These are phyloP conservation scores for Coniochaeta prunicola DNA, from an alignment of 2,329 filamentous ascomycete species.

Conservation along the genomic window DNA sequence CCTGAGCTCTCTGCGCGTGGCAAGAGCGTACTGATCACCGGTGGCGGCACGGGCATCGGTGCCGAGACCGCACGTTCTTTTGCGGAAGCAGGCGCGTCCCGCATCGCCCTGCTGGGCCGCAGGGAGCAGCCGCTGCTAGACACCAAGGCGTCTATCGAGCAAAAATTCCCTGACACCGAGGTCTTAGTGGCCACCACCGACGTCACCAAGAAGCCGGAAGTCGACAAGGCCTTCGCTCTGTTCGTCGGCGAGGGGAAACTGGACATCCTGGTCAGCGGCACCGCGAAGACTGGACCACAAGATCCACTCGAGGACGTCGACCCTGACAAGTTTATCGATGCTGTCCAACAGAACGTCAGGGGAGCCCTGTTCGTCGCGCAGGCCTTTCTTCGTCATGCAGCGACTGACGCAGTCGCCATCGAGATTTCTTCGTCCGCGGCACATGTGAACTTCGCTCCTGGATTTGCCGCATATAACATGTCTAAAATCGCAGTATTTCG, in stretches of 20 bases:
- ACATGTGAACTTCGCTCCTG: neutral
- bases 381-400: neutral
- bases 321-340: neutral
- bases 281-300: neutral
- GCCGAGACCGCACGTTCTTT: too few species aligned
- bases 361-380: neutral
- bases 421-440: neutral
- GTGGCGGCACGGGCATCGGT: too few species aligned
- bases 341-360: neutral
- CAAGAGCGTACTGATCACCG: too few species aligned
- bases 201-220: too few species aligned
- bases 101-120: too few species aligned
- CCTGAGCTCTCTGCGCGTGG: too few species aligned
- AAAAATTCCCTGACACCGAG: too few species aligned
- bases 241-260: neutral
- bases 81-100: too few species aligned
- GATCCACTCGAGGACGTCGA: neutral
- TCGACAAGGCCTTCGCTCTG: neutral
- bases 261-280: neutral
- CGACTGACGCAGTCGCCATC: neutral
- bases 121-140: too few species aligned
- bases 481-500: slow-evolving; percentile 1
- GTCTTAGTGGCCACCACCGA: too few species aligned
- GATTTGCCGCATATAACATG: neutral
- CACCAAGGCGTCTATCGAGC: too few species aligned